Percentiles rank a stretch among this genome's conserved stretches.
These are phyloP conservation scores for Azolla pinnata DNA, from an alignment of 75 land plant genomes.

Conservation along the genomic window DNA sequence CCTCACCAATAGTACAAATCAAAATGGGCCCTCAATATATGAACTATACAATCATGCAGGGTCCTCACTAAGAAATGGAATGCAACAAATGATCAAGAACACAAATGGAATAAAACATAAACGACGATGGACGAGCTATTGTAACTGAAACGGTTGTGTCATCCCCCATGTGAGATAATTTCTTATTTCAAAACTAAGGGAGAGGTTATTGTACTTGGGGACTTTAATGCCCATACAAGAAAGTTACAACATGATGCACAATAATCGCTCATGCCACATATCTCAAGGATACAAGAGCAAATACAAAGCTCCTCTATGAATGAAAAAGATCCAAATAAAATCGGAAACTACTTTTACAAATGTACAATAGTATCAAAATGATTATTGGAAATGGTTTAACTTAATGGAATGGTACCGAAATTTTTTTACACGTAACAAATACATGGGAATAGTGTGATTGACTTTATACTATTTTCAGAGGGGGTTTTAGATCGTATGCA, in stretches of 20 bases:
- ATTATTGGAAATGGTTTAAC: neutral
- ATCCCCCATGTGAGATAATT: neutral
- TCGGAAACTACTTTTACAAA: neutral
- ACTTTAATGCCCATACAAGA: neutral
- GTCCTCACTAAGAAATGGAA: too few relatives aligned
- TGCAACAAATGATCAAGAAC: too few relatives aligned
- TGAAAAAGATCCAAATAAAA: neutral
- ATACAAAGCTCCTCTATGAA: too few relatives aligned
- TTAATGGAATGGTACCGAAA: neutral
- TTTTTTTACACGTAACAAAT: neutral
- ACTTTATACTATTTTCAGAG: neutral
- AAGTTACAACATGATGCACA: neutral
- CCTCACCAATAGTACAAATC: too few relatives aligned
- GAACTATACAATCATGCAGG: too few relatives aligned
- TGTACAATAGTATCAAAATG: neutral
- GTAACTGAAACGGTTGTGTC: neutral
- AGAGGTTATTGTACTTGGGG: neutral
- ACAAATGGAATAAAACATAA: too few relatives aligned
- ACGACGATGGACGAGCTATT: too few relatives aligned
- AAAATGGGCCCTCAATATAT: too few relatives aligned
- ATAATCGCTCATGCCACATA: neutral
- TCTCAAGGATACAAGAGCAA: neutral
- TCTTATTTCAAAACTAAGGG: neutral
- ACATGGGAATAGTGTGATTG: neutral
- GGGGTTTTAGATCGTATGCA: neutral